Evolutionary conservation across 139 green algal genomes (phyloP).

Genomic region (Mychonastes homosphaera): DNA sequence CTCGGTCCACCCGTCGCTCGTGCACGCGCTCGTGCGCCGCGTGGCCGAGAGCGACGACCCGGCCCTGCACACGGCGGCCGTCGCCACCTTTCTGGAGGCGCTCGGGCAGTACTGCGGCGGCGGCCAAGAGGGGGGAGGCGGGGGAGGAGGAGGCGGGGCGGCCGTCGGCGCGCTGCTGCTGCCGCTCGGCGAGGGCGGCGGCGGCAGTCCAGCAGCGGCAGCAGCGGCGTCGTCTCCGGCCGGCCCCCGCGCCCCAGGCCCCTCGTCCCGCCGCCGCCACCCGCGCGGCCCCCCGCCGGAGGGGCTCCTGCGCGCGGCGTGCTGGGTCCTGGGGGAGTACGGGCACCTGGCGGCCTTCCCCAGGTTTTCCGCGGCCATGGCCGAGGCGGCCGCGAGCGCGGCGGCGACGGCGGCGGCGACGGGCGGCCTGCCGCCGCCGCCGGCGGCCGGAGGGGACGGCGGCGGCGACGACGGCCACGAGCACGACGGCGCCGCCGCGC

Average conservation of each 20-base stretch:
- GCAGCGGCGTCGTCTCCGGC: too few species aligned
- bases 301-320: slow-evolving; percentile 44
- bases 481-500: background rate
- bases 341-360: slow-evolving; percentile 34
- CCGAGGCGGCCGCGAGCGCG: background rate
- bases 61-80: too few species aligned
- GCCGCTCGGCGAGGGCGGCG: too few species aligned
- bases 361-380: slow-evolving; percentile 1
- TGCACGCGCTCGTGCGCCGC: slow-evolving; percentile 44
- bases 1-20: slow-evolving; percentile 49
- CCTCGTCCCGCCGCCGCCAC: too few species aligned
- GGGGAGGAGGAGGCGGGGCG: too few species aligned
- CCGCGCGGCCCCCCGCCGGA: slow-evolving; percentile 45
- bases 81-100: too few species aligned
- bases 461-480: background rate
- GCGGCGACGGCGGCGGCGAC: too few species aligned
- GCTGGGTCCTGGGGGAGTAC: slow-evolving; percentile 90
- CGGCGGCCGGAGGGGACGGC: background rate
- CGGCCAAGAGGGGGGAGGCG: too few species aligned
- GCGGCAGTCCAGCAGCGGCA: too few species aligned
- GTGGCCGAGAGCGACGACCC: slow-evolving; percentile 93
- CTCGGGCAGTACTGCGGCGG: too few species aligned
- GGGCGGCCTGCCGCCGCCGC: slow-evolving; percentile 3
- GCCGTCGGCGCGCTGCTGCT: too few species aligned
- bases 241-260: too few species aligned